phyloP scores from a whole-genome alignment of 192 early-diverging fungal species.

The Rhizoclosmatium sp. region DNA sequence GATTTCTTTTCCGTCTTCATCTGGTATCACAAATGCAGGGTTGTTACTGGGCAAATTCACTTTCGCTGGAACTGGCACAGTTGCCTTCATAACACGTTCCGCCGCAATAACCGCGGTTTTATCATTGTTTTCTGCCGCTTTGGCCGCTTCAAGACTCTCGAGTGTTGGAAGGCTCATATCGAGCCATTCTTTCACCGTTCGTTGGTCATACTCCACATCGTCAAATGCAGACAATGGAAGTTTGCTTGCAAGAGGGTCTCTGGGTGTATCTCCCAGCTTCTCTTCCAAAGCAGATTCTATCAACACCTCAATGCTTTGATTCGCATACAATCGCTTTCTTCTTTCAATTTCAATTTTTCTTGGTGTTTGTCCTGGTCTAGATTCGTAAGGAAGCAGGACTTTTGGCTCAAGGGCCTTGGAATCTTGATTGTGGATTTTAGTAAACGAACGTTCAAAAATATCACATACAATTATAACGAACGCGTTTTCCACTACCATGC shows the following conservation, averaged over 20 bases:
- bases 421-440: conserved; percentile 18
- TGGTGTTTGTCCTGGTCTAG: conserved; percentile 58
- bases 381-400: conserved; percentile 56
- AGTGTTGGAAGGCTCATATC: conserved; percentile 45
- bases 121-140: neutral
- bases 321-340: conserved; percentile 53
- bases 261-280: neutral
- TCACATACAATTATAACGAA: neutral
- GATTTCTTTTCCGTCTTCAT: neutral
- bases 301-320: conserved; percentile 46
- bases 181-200: conserved; percentile 59
- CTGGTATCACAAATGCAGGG: neutral
- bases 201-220: conserved; percentile 57
- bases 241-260: neutral
- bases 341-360: conserved; percentile 66
- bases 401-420: conserved; percentile 61
- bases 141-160: neutral
- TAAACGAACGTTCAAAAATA: neutral
- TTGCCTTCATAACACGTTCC: conserved; percentile 28
- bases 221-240: conserved; percentile 58
- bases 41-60: conserved; percentile 5
- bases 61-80: conserved; percentile 54
- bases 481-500: neutral
- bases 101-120: neutral
- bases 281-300: conserved; percentile 1